Evolutionary conservation across 257 asterid genomes (phyloP).

Genomic region (Coffea canephora): DNA sequence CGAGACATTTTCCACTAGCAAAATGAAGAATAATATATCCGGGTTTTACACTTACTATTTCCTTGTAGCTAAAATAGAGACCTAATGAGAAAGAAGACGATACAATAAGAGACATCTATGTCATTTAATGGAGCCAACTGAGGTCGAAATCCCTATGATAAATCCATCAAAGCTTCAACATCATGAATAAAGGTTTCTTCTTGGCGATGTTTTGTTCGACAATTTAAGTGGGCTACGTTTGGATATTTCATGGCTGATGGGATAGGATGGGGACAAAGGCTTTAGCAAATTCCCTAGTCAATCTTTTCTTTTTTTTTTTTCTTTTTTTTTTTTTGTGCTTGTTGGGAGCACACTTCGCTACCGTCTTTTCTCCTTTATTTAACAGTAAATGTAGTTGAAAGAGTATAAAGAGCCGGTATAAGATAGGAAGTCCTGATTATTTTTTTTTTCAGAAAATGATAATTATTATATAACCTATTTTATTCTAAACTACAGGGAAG

Average conservation of each 20-base stretch:
- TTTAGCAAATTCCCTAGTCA: background rate
- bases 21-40: too few relatives aligned
- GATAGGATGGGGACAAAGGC: background rate
- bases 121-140: background rate
- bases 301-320: too few relatives aligned
- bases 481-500: too few relatives aligned
- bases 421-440: background rate
- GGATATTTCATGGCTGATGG: background rate
- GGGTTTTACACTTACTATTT: background rate
- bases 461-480: too few relatives aligned
- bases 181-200: background rate
- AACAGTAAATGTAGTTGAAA: background rate
- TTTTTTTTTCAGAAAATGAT: too few relatives aligned
- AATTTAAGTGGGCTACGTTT: background rate
- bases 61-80: background rate
- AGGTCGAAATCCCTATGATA: background rate
- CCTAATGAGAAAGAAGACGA: background rate
- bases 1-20: background rate
- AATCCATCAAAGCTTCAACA: background rate
- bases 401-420: background rate
- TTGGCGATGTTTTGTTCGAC: background rate
- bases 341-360: background rate
- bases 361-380: background rate
- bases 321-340: too few relatives aligned
- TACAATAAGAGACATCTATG: background rate